Conservation (phyloP, 2,329 filamentous ascomycete genomes). For the Sclerotinia trifoliorum region DNA sequence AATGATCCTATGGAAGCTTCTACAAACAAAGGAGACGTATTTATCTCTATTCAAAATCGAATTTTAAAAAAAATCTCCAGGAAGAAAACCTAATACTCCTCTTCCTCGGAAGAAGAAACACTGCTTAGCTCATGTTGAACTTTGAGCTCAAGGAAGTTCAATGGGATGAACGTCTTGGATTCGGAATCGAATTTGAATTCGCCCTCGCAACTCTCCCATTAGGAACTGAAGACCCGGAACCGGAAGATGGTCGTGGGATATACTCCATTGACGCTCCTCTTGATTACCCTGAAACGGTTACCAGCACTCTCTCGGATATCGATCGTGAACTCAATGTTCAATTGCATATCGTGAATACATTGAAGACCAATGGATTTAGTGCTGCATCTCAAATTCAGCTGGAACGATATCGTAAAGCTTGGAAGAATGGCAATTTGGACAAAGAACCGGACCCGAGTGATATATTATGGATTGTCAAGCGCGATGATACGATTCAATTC, state of each 20-base stretch:
- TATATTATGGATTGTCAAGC: slow-evolving; percentile 20
- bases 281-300: not conserved
- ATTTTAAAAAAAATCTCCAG: not conserved
- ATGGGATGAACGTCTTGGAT: slow-evolving; percentile 25
- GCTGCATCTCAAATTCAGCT: slow-evolving; percentile 17
- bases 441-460: slow-evolving; percentile 5
- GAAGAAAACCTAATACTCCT: not conserved
- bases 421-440: not conserved
- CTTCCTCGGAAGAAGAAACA: not conserved
- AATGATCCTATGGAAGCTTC: not conserved
- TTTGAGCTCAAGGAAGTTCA: slow-evolving; percentile 3
- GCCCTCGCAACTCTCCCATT: slow-evolving; percentile 23
- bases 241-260: slow-evolving; percentile 15
- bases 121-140: not conserved
- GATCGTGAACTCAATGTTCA: slow-evolving; percentile 16
- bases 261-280: slow-evolving; percentile 6
- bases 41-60: not conserved
- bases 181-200: slow-evolving; percentile 34
- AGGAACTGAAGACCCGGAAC: slow-evolving; percentile 22
- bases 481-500: slow-evolving; percentile 20
- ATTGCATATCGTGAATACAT: slow-evolving; percentile 14
- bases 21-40: not conserved
- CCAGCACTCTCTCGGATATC: slow-evolving; percentile 3
- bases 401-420: slow-evolving; percentile 7
- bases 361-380: not conserved